These are phyloP conservation scores for Polymyxa betae DNA, from an alignment of 208 protist genomes.

Conservation along the genomic window DNA sequence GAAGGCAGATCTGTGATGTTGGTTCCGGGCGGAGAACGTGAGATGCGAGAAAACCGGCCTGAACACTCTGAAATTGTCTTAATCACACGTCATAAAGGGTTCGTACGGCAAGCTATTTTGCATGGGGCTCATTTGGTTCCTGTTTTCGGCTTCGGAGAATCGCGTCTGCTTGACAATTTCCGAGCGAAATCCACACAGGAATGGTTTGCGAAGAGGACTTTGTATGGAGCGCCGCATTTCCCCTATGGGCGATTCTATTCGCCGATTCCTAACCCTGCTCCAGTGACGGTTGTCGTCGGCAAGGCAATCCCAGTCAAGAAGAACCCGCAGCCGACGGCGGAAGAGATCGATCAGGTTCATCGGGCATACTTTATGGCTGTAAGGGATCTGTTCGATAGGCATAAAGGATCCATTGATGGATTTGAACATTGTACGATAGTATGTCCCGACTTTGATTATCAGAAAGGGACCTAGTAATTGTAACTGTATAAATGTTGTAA, in stretches of 20 bases:
- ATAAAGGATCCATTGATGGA: not conserved
- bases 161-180: not conserved
- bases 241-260: constrained; percentile 7
- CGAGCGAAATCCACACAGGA: not conserved
- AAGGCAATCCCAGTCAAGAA: not conserved
- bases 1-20: not conserved
- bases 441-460: not conserved
- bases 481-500: no score
- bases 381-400: not conserved
- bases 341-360: not conserved
- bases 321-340: not conserved
- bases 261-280: not conserved
- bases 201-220: not conserved
- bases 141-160: not conserved
- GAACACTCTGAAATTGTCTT: not conserved
- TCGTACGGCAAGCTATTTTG: not conserved
- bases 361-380: not conserved
- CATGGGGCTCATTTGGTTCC: not conserved
- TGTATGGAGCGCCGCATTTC: not conserved
- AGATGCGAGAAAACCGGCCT: not conserved
- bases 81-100: not conserved
- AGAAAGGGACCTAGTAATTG: no score
- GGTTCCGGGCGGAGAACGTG: not conserved
- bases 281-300: not conserved
- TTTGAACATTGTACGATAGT: not conserved